A percentile compares a stretch with the other conserved stretches of the same genome.
These are phyloP conservation scores for Candida cerambycidarum DNA, from an alignment of 805 yeast genomes.

Conservation along the genomic window DNA sequence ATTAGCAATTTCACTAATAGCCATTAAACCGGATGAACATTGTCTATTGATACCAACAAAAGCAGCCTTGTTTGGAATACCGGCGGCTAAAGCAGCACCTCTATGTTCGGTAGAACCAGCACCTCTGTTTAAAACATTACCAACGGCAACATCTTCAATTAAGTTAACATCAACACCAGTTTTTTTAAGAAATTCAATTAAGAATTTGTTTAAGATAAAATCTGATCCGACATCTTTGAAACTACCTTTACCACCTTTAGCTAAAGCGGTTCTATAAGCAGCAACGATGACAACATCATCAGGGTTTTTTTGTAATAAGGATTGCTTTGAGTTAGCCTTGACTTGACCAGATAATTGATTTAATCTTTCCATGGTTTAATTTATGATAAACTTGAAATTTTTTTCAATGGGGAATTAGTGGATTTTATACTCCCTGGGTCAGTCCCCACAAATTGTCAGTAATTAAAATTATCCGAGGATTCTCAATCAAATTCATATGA, in stretches of 20 bases:
- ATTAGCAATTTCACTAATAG: constrained; percentile 85
- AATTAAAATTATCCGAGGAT: constrained; percentile 9
- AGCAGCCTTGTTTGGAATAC: constrained; percentile 77
- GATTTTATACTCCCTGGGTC: constrained; percentile 1
- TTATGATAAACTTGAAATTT: background rate
- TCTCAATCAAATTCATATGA: constrained; percentile 4
- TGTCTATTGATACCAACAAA: constrained; percentile 88
- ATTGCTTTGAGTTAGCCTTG: constrained; percentile 40
- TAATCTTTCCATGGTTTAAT: constrained; percentile 41
- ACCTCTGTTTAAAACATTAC: constrained; percentile 88
- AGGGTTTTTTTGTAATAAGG: constrained; percentile 57
- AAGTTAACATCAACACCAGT: constrained; percentile 47
- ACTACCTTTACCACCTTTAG: constrained; percentile 83
- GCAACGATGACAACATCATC: constrained; percentile 90
- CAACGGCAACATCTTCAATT: constrained; percentile 84
- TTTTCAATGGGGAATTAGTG: constrained; percentile 1
- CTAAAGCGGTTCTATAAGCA: constrained; percentile 87
- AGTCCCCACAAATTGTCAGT: constrained; percentile 8
- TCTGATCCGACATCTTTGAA: constrained; percentile 84
- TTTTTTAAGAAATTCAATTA: constrained; percentile 59
- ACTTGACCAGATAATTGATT: constrained; percentile 47
- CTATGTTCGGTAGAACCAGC: constrained; percentile 96
- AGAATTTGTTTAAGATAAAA: constrained; percentile 66
- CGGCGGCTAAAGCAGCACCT: constrained; percentile 89
- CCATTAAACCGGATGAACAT: constrained; percentile 92